Evolutionary conservation across 352 stramenopile genomes (phyloP).

Genomic region (Phytophthora sojae): DNA sequence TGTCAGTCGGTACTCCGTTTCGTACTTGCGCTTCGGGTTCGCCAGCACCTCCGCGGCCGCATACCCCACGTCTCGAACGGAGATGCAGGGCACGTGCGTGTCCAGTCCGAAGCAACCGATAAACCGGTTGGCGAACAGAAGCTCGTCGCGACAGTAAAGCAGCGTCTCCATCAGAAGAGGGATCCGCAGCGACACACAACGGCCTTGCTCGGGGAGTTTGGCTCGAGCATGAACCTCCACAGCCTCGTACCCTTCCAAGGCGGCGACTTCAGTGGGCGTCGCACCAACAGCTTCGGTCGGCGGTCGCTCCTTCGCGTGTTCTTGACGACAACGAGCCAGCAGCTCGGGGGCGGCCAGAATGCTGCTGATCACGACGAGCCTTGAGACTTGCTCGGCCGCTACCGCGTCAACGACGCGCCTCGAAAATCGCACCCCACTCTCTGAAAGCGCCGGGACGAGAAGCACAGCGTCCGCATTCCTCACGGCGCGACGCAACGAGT

Average conservation of each 20-base stretch:
- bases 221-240: slow-evolving; percentile 72
- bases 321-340: slow-evolving; percentile 30
- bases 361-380: slow-evolving; percentile 75
- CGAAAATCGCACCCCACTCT: slow-evolving; percentile 67
- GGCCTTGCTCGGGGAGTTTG: slow-evolving; percentile 41
- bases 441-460: slow-evolving; percentile 65
- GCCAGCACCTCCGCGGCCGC: slow-evolving; percentile 60
- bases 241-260: slow-evolving; percentile 59
- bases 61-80: slow-evolving; percentile 66
- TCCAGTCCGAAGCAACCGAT: slow-evolving; percentile 55
- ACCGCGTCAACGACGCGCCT: slow-evolving; percentile 74
- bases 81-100: slow-evolving; percentile 70
- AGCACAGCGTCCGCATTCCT: slow-evolving; percentile 75
- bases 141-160: slow-evolving; percentile 77
- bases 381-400: slow-evolving; percentile 47
- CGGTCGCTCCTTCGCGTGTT: slow-evolving; percentile 22
- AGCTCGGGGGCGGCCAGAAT: slow-evolving; percentile 62
- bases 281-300: slow-evolving; percentile 32
- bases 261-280: slow-evolving; percentile 22
- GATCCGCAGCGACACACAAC: slow-evolving; percentile 68
- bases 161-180: slow-evolving; percentile 82
- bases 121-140: slow-evolving; percentile 74
- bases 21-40: slow-evolving; percentile 55
- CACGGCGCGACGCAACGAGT: slow-evolving; percentile 66
- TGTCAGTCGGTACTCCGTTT: slow-evolving; percentile 65